Base-by-base conservation (phyloP, 768 basidiomycete genomes). In the Mycena rebaudengoi region DNA sequence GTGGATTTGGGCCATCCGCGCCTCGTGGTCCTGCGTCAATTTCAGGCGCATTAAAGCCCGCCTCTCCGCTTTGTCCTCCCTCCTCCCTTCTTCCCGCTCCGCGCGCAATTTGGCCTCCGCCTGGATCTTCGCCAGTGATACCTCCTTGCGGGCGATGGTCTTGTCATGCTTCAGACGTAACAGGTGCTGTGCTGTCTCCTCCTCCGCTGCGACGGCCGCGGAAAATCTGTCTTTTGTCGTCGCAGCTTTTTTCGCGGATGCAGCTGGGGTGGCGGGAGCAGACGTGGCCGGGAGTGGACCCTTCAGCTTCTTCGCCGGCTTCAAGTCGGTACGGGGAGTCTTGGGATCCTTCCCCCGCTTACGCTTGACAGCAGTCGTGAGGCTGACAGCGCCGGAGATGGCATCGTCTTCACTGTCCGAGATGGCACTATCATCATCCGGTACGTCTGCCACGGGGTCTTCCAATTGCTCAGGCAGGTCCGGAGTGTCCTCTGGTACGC, bases 21-120 rank as follows among this genome's bases (percentile, higher is more conserved):
- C 61, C 46, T 6, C 66, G 64, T 71, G 79, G 76, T 10, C 66
- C 67, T 62, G 67, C 68, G 20, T 74, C 76, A 21, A 76, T 75
- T 43, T 71, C 73, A 46, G 0, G 75, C 80, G 44, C n/a, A 12
- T 20, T 26, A 37, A 32, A 7, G 29, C 53, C 39, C 25, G 14
- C 61, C 44, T 48, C 5, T 7, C 18, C 20, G 26, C 35, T 18
- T 49, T 20, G 14, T 49, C 53, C 20, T 2, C 16, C 61, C 32
- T 23, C 46, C 29, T 50, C 5, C n/a, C 2, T 29, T 14, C 28
- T 20, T 16, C 30, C 37, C 32, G 20, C 20, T 8, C 29, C 41
- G 14, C 14, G 7, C n/a, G 33, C 20, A 25, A 4, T 11, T 48
- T n/a, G 13, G 16, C 29, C 7, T 46, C 4, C 30, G 48, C 5